Base-by-base conservation (phyloP, 371 early-diverging fungal species). In the Blakeslea trispora region DNA sequence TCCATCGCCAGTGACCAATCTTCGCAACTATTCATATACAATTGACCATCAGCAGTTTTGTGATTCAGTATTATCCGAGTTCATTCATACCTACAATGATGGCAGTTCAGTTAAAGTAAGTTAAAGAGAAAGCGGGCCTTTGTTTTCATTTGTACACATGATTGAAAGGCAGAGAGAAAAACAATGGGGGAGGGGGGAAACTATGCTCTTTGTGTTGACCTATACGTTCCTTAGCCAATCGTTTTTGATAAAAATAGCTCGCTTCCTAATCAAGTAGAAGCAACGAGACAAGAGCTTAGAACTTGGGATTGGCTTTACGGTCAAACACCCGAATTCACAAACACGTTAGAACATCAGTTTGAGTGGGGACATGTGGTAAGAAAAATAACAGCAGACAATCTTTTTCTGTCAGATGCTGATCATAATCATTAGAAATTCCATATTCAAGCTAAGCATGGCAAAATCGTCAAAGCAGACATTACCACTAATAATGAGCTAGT, bases 271-370 rank as follows among this genome's bases (percentile, higher is more conserved):
- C 53, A 62, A 45, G 72, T 71, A 32, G 48, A 58, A 34, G 64
- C 71, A 50, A 71, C 72, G 51, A 57, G 65, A 52, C 48, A 72
- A 21, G 75, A 75, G 56, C 55, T 79, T 43, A 57, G 81, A 74
- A 81, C 89, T 18, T 94, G 93, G 92, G 92, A 94, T 35, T 97
- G 96, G 95, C 84, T 85, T 39, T 95, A 82, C 58, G 96, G 94
- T 5, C 92, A 94, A 73, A 96, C 96, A 15, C 96, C 97, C 10
- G 88, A 90, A 64, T 97, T 97, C 55, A 84, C 85, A n/a, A 81
- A 88, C 63, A 63, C 74, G 31, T 50, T 86, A 11, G 75, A 82
- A 31, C 64, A 66, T 6, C 46, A 55, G 15, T 86, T 87, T 59
- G 17, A 63, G 0, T 88, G 88, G 88, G 88, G 84, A 17, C 62